Conservation (phyloP, 768 basidiomycete genomes). For the Naematelia aurantialba region DNA sequence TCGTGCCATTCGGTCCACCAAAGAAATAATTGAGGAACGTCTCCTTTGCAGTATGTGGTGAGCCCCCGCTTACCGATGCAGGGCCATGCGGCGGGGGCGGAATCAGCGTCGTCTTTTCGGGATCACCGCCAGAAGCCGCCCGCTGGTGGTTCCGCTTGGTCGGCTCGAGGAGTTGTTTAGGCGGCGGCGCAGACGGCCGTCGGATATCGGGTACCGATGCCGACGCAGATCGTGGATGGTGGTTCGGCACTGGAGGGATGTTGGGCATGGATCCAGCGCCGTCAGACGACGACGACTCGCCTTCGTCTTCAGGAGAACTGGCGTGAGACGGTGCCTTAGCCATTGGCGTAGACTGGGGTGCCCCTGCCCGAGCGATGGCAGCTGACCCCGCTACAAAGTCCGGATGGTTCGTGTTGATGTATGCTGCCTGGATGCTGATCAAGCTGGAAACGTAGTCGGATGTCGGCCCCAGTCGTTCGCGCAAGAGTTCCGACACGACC, state of each 20-base stretch:
- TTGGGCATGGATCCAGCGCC: conserved; percentile 36
- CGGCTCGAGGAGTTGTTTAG: conserved; percentile 18
- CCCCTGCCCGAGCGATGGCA: conserved; percentile 46
- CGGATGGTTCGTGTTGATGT: conserved; percentile 99
- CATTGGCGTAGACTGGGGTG: conserved; percentile 14
- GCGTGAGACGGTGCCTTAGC: conserved; percentile 50
- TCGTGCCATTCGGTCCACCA: conserved; percentile 56
- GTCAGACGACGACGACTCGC: conserved; percentile 58
- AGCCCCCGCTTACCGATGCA: conserved; percentile 15
- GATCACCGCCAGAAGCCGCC: conserved; percentile 20
- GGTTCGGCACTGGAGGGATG: conserved; percentile 12
- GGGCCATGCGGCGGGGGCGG: background rate
- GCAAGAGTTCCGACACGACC: conserved; percentile 89
- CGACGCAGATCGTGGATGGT: conserved; percentile 60
- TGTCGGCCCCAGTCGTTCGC: conserved; percentile 92
- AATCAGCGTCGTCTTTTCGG: conserved; percentile 1
- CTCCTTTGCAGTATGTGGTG: conserved; percentile 64
- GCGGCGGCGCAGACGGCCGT: conserved; percentile 39
- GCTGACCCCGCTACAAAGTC: conserved; percentile 81
- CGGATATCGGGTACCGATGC: conserved; percentile 49
- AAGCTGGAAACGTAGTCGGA: conserved; percentile 94
- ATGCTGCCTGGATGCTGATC: conserved; percentile 95
- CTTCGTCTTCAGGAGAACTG: conserved; percentile 58
- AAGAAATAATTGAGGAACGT: conserved; percentile 98
- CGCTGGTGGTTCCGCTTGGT: conserved; percentile 25